Conservation (phyloP, 2,329 filamentous ascomycete species). For the Ophiostoma novo-ulmi region DNA sequence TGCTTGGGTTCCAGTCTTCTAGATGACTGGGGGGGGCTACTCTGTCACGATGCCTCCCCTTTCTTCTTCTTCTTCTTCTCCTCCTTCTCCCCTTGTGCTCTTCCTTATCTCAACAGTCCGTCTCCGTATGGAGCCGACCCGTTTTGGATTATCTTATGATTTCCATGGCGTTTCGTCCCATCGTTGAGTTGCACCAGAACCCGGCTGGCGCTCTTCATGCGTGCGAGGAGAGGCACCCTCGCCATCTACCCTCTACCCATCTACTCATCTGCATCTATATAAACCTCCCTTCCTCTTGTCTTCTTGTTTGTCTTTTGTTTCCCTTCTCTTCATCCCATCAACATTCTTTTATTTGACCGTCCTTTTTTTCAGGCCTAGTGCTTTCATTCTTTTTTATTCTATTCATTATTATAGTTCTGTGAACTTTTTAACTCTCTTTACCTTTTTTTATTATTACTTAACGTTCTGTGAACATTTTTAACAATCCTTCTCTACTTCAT, state of each 20-base stretch:
- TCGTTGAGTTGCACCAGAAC: constrained; percentile 5
- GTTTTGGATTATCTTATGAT: constrained; percentile 11
- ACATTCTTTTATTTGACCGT: constrained; percentile 14
- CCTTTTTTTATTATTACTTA: background rate
- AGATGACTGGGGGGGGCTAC: background rate
- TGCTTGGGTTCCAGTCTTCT: background rate
- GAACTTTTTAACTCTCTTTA: background rate
- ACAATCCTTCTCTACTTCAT: background rate
- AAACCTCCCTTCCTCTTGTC: background rate
- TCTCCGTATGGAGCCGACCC: background rate
- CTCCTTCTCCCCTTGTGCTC: background rate
- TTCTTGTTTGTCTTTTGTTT: background rate
- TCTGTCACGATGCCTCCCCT: background rate
- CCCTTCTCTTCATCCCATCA: constrained; percentile 8
- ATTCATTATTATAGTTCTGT: constrained; percentile 12
- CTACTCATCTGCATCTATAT: background rate
- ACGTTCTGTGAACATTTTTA: constrained; percentile 23
- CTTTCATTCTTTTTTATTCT: constrained; percentile 6
- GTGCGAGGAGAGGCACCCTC: background rate
- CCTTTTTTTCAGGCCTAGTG: constrained; percentile 17
- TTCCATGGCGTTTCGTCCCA: constrained; percentile 7
- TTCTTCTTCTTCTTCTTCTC: background rate
- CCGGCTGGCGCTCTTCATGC: background rate
- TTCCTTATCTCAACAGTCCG: background rate
- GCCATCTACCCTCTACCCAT: background rate